Evolutionary conservation across 2,329 filamentous ascomycete genomes (phyloP).

Genomic region (Colletotrichum costaricense): DNA sequence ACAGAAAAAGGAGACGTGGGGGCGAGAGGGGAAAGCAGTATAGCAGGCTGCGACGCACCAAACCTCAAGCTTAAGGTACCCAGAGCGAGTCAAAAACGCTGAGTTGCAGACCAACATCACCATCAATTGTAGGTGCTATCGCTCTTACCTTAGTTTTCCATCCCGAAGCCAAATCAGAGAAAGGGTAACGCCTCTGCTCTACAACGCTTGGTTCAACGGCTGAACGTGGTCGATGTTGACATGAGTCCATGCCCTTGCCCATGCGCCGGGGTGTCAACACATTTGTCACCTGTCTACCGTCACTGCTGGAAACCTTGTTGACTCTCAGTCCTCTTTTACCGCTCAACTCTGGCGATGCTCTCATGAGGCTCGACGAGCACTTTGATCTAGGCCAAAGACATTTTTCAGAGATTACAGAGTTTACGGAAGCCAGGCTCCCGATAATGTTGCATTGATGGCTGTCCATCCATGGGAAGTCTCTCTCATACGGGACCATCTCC

Average conservation of each 20-base stretch:
- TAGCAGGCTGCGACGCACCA: too few species aligned
- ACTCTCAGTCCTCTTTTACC: not conserved
- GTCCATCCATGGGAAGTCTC: not conserved
- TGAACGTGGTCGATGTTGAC: not conserved
- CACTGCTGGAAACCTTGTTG: not conserved
- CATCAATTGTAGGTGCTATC: too few species aligned
- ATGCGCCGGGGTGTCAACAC: not conserved
- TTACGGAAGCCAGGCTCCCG: not conserved
- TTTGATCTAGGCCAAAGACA: not conserved
- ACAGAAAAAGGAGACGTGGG: too few species aligned
- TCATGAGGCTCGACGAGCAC: not conserved
- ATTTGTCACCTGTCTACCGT: not conserved
- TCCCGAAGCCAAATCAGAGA: not conserved
- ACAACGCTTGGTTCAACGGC: slow-evolving; percentile 1
- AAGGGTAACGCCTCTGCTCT: not conserved
- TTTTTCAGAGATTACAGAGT: not conserved
- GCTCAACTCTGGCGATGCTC: not conserved
- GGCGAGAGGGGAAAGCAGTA: too few species aligned
- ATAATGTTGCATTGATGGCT: not conserved
- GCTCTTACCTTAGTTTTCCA: too few species aligned
- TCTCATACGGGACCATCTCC: not conserved
- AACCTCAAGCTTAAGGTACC: too few species aligned
- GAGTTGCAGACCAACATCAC: too few species aligned
- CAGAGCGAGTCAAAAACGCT: too few species aligned
- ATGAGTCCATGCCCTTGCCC: not conserved